phyloP scores from a whole-genome alignment of 371 early-diverging fungal species.

The Mortierella sp. region DNA sequence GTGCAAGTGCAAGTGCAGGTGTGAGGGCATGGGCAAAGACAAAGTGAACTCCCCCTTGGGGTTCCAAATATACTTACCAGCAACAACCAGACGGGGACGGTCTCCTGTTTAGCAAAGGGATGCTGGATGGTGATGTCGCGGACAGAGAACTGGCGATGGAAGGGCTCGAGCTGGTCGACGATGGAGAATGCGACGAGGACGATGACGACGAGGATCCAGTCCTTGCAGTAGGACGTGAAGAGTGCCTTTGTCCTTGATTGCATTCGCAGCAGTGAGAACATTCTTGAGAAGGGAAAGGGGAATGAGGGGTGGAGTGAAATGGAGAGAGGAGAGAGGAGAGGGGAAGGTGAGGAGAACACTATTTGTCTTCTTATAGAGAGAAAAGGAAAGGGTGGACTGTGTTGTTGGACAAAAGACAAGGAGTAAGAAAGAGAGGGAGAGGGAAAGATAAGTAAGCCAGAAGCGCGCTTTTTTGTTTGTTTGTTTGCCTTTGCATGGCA shows the following conservation, averaged over 20 bases:
- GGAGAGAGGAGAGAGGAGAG: not conserved
- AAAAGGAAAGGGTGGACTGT: not conserved
- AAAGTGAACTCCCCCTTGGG: not conserved
- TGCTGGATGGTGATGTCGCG: conserved; percentile 77
- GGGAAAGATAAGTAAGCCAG: not conserved
- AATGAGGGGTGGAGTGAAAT: not conserved
- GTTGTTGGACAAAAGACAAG: not conserved
- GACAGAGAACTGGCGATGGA: conserved; percentile 79
- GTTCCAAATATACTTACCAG: conserved; percentile 49
- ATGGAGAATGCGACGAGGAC: conserved; percentile 70
- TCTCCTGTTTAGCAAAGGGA: conserved; percentile 72
- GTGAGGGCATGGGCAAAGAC: too few species aligned
- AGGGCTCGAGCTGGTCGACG: conserved; percentile 75
- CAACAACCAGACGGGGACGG: conserved; percentile 71
- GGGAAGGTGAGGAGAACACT: too few species aligned
- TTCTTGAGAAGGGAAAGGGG: not conserved
- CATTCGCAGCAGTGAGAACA: conserved; percentile 26
- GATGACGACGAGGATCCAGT: conserved; percentile 72
- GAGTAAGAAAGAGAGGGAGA: too few species aligned
- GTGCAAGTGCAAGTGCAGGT: too few species aligned
- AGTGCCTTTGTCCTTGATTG: conserved; percentile 35
- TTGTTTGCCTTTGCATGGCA: too few species aligned
- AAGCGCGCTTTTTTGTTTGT: not conserved
- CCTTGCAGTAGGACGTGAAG: conserved; percentile 37
- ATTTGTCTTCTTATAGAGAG: not conserved